Evolutionary conservation across 345 rosid species (phyloP).

Genomic region (Lumnitzera littorea): DNA sequence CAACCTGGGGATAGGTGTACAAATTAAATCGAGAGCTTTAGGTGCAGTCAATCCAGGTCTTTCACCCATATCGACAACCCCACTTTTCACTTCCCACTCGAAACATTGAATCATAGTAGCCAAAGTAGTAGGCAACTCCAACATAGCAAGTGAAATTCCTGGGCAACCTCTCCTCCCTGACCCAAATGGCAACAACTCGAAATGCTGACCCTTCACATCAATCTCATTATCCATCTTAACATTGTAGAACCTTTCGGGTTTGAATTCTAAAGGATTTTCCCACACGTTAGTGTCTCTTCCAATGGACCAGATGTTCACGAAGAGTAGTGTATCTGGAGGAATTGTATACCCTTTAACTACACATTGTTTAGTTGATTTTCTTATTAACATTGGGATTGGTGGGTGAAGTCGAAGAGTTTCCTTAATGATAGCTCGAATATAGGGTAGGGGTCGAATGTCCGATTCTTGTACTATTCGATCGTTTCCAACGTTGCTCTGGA

Average conservation of each 20-base stretch:
- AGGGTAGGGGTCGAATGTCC: constrained; percentile 24
- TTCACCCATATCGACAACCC: constrained; percentile 24
- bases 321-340: constrained; percentile 18
- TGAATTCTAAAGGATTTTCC: constrained; percentile 27
- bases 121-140: constrained; percentile 17
- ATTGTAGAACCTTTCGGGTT: constrained; percentile 27
- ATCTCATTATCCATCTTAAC: neutral
- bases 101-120: constrained; percentile 45
- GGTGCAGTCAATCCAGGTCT: constrained; percentile 39
- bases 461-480: constrained; percentile 27
- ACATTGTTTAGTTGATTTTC: constrained; percentile 22
- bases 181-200: constrained; percentile 40
- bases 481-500: constrained; percentile 22
- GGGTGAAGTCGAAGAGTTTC: constrained; percentile 47
- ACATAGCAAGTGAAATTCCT: constrained; percentile 33
- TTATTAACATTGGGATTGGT: constrained; percentile 29
- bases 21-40: constrained; percentile 23
- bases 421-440: constrained; percentile 34
- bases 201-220: constrained; percentile 33
- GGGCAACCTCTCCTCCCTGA: constrained; percentile 44
- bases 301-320: constrained; percentile 33
- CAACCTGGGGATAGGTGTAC: constrained; percentile 19
- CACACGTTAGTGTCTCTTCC: constrained; percentile 34
- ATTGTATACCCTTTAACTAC: constrained; percentile 22
- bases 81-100: constrained; percentile 15